Evolutionary conservation across 2,329 filamentous ascomycete genomes (phyloP).

Genomic region (Fusarium euwallaceae): DNA sequence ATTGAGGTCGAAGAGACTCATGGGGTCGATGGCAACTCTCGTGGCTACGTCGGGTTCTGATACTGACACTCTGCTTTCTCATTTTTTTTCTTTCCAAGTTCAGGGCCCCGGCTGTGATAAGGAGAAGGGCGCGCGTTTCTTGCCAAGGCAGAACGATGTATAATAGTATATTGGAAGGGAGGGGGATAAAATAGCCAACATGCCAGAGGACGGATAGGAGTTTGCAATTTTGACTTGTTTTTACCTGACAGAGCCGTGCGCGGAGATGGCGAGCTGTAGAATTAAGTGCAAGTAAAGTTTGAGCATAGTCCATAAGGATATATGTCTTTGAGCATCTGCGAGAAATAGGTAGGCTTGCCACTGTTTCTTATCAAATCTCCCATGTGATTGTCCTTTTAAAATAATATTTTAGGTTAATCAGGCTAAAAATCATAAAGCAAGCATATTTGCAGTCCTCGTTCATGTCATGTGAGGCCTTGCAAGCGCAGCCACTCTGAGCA

Average conservation of each 20-base stretch:
- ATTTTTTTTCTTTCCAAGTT: slow-evolving; percentile 24
- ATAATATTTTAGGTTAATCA: neutral
- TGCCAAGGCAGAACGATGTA: slow-evolving; percentile 33
- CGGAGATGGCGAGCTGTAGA: neutral
- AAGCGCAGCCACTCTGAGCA: neutral
- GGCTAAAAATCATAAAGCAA: neutral
- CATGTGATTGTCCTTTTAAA: neutral
- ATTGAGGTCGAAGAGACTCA: slow-evolving; percentile 44
- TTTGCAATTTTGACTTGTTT: slow-evolving; percentile 41
- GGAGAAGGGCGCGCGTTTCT: slow-evolving; percentile 38
- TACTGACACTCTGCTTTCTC: neutral
- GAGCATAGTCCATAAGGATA: neutral
- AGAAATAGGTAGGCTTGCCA: neutral
- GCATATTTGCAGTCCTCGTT: neutral
- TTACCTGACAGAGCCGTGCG: neutral
- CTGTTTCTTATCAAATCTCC: neutral
- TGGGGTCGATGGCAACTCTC: slow-evolving; percentile 30
- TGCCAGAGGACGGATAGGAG: slow-evolving; percentile 38
- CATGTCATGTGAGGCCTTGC: neutral
- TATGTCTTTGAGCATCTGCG: neutral
- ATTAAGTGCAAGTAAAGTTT: neutral
- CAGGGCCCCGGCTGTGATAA: slow-evolving; percentile 27
- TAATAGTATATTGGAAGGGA: slow-evolving; percentile 32
- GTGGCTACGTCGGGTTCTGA: slow-evolving; percentile 27
- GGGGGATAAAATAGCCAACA: slow-evolving; percentile 31